phyloP scores from a whole-genome alignment of 1,284 basidiomycete genomes.

The Trichosporon faecale region DNA sequence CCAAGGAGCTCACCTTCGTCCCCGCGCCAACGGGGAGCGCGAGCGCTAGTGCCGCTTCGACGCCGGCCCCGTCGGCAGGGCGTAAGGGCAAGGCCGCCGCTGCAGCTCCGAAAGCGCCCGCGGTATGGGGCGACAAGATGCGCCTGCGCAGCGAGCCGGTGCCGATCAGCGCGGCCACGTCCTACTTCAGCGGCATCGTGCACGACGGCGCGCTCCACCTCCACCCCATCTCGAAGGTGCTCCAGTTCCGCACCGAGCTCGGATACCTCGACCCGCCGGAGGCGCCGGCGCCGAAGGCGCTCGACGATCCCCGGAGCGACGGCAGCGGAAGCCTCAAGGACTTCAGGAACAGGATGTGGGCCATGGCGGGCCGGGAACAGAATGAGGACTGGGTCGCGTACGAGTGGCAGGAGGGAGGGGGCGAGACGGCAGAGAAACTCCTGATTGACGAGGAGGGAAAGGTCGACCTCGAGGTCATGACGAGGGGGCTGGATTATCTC shows the following conservation, averaged over 20 bases:
- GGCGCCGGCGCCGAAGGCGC: background rate
- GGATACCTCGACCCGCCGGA: constrained; percentile 39
- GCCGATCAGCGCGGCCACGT: constrained; percentile 36
- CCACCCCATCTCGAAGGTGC: constrained; percentile 40
- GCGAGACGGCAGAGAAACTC: constrained; percentile 33
- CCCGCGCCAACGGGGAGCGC: background rate
- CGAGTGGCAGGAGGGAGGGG: constrained; percentile 34
- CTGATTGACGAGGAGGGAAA: constrained; percentile 37
- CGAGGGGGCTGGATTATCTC: constrained; percentile 44
- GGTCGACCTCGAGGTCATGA: constrained; percentile 37
- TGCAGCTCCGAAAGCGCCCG: constrained; percentile 19
- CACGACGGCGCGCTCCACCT: constrained; percentile 49
- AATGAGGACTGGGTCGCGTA: constrained; percentile 49
- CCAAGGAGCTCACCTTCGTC: constrained; percentile 42
- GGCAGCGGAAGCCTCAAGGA: constrained; percentile 49
- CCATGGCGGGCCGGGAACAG: constrained; percentile 37
- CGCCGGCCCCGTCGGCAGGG: background rate
- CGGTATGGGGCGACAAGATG: constrained; percentile 50
- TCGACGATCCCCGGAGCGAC: constrained; percentile 46
- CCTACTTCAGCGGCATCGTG: constrained; percentile 43
- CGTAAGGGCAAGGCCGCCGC: background rate
- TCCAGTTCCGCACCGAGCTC: constrained; percentile 49
- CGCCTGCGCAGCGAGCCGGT: constrained; percentile 43
- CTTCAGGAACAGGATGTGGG: constrained; percentile 51
- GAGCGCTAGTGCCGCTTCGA: constrained; percentile 20